These are phyloP conservation scores for Aspergillus ibericus DNA, from an alignment of 2,329 filamentous ascomycete species.

Conservation along the genomic window DNA sequence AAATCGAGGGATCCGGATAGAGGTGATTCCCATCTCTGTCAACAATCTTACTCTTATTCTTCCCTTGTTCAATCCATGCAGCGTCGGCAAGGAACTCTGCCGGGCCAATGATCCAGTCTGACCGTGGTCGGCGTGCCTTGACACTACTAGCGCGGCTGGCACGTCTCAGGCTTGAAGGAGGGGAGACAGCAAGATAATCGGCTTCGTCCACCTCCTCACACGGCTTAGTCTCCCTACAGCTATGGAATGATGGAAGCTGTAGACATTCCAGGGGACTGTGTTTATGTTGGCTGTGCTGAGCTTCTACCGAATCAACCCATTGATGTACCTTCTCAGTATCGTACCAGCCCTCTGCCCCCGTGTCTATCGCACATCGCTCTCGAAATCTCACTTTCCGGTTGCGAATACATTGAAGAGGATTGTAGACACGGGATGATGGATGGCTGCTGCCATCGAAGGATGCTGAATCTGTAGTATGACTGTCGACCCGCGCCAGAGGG, in stretches of 20 bases:
- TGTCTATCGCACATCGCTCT: conserved; percentile 72
- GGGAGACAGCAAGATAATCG: conserved; percentile 30
- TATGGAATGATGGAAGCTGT: conserved; percentile 45
- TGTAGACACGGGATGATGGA: conserved; percentile 70
- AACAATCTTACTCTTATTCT: conserved; percentile 79
- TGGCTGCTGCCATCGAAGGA: conserved; percentile 36
- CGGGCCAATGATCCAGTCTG: conserved; percentile 82
- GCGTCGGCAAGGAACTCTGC: conserved; percentile 85
- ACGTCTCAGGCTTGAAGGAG: conserved; percentile 45
- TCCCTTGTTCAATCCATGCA: conserved; percentile 82
- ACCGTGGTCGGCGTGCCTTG: conserved; percentile 69
- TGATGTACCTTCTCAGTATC: conserved; percentile 68
- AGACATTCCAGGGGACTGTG: conserved; percentile 49
- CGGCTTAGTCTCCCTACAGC: conserved; percentile 16
- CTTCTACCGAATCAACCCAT: conserved; percentile 73
- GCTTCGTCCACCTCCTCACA: conserved; percentile 24
- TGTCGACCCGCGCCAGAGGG: conserved; percentile 44
- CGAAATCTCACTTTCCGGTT: conserved; percentile 83
- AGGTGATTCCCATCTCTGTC: conserved; percentile 74
- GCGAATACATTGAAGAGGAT: conserved; percentile 87
- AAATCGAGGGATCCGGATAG: conserved; percentile 44
- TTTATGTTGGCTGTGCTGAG: conserved; percentile 45
- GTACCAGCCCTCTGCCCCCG: conserved; percentile 73
- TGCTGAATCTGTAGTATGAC: conserved; percentile 16
- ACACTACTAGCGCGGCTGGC: conserved; percentile 44